Base-by-base conservation (phyloP, 2,329 filamentous ascomycete genomes). In the Hirsutella rhossiliensis region DNA sequence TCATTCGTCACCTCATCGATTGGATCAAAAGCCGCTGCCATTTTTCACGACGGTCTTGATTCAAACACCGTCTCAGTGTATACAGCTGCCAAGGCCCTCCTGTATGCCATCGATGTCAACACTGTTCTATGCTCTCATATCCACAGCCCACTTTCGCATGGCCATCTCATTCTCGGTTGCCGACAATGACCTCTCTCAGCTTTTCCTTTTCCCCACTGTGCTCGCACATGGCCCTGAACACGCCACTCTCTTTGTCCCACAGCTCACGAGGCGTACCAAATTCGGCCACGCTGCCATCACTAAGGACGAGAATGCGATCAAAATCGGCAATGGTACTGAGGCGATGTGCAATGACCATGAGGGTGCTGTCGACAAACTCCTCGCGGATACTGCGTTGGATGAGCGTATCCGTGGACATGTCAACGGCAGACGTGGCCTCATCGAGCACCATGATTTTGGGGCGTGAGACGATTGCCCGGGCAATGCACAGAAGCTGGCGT, bases 371-470 rank as follows among this genome's bases (percentile, higher is more conserved):
- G 0, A 70, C 76, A 50, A 87, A 87, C 57, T 86, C 81, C 54
- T 83, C 77, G 19, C 82, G 72, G 52, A 88, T 87, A 42, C 72
- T 78, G 6, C 79, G 73, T 63, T 88, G 84, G 54, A 88, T 88
- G 23, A 86, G 71, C 1, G 72, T 66, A 56, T 89, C 84, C 0
- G 84, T 88, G 36, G 73, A 68, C 80, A 87, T 86, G 59, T 88
- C 84, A 3, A 89, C 83, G 0, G 84, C 83, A 3, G 76, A 82
- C 0, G 85, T 90, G 1, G 85, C 84, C 63, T 89, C 84, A 57
- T 90, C 84, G 1, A 89, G 72, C 2, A 89, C 78, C 75, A 90
- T 83, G 52, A 90, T 78, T 56, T 83, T 82, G 3, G 84, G 83
- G 0, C 80, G 73, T 0, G 77, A 72, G 20, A 87, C 78, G 51